Conservation (phyloP, 345 rosid genomes). For the Iberis pinnata region DNA sequence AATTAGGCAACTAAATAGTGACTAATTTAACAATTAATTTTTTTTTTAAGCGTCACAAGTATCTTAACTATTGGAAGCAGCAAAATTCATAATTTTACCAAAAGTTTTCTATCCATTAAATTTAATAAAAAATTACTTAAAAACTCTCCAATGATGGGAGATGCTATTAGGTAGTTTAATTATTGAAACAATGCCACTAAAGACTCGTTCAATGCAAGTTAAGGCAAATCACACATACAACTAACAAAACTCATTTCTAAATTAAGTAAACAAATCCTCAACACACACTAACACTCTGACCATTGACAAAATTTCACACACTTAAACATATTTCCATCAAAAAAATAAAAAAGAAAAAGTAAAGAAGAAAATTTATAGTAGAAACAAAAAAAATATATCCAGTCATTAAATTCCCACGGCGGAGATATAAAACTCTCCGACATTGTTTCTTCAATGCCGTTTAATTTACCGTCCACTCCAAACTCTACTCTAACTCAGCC, state of each 20-base stretch:
- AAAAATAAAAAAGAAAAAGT: not conserved
- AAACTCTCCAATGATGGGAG: no score
- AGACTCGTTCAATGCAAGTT: constrained; percentile 32
- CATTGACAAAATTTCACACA: not conserved
- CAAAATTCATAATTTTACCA: no score
- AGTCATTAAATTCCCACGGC: constrained; percentile 20
- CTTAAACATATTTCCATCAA: not conserved
- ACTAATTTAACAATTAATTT: no score
- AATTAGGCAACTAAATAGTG: no score
- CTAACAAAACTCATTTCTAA: constrained; percentile 22
- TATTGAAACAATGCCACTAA: constrained; percentile 18
- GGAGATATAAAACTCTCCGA: constrained; percentile 43
- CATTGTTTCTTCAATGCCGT: constrained; percentile 41
- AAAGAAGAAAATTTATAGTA: constrained; percentile 3
- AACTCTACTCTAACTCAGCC: constrained; percentile 2
- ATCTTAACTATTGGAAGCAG: no score
- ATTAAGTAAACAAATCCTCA: constrained; percentile 22
- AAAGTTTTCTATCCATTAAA: no score
- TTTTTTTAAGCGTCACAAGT: no score
- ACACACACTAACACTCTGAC: constrained; percentile 18
- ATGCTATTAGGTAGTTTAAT: constrained; percentile 21
- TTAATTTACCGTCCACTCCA: not conserved
- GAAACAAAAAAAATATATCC: constrained; percentile 9
- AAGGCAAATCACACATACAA: constrained; percentile 19
- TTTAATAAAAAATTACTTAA: no score